Conservation (phyloP, 2,329 filamentous ascomycete species). For the Trichophyton simii region DNA sequence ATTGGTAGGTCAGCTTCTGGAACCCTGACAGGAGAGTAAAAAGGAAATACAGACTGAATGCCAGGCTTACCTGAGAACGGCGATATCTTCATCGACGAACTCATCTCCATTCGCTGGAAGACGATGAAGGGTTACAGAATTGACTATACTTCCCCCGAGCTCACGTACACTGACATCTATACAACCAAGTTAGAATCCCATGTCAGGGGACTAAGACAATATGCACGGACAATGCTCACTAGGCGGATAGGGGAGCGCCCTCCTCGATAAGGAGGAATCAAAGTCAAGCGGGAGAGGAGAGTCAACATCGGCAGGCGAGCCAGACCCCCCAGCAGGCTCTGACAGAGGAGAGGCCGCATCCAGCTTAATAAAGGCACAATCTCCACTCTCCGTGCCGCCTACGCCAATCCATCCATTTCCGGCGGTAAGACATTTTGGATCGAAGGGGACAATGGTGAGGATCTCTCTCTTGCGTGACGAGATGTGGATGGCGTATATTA, state of each 20-base stretch:
- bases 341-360: conserved; percentile 12
- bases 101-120: conserved; percentile 32
- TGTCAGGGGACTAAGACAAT: background rate
- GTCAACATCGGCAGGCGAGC: conserved; percentile 39
- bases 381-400: conserved; percentile 69
- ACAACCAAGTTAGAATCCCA: conserved; percentile 11
- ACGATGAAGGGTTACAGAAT: conserved; percentile 53
- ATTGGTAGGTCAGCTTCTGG: conserved; percentile 46
- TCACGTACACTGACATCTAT: conserved; percentile 44
- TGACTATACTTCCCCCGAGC: conserved; percentile 52
- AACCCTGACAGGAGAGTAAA: conserved; percentile 20
- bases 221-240: conserved; percentile 12
- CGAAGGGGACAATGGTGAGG: conserved; percentile 57
- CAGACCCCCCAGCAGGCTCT: background rate
- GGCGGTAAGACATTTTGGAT: conserved; percentile 75
- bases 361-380: conserved; percentile 63
- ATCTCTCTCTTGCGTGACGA: conserved; percentile 58
- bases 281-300: conserved; percentile 44
- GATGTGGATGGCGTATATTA: conserved; percentile 62
- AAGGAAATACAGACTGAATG: background rate
- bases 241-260: conserved; percentile 17
- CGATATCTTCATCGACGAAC: conserved; percentile 44
- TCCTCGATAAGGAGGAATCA: conserved; percentile 17
- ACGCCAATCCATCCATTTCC: conserved; percentile 81
- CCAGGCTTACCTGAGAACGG: conserved; percentile 33